Base-by-base conservation (phyloP, 345 rosid genomes). In the Salix dunnii region DNA sequence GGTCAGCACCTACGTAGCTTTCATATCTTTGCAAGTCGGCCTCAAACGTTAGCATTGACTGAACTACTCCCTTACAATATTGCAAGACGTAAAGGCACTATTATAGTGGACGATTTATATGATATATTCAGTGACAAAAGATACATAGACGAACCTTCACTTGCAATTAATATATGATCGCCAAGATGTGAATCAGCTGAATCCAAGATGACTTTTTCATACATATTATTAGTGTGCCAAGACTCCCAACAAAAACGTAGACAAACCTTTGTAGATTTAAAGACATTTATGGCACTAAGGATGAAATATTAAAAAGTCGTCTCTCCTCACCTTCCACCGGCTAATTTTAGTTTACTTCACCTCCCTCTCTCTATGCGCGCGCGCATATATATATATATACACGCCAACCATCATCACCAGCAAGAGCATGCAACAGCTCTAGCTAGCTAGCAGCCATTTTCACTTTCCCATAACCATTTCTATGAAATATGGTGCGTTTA, bases 401-500 rank as follows among this genome's bases (percentile, higher is more conserved):
- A 23, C 21, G 30, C 20, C 38, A 21, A 13, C 23, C 62, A n/a
- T 58, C 28, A n/a, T n/a, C 62, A 2, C 28, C 28, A 10, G 23
- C 62, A 23, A 58, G 62, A 58, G 3, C 62, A 3, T 10, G 62
- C 14, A 58, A 58, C 62, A 58, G 10, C 27, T n/a, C 28, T 58
- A 3, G 28, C 27, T n/a, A 53, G 12, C 60, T 21, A 53, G 61
- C 13, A 20, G 6, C 23, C 70, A 67, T 14, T 23, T 71, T 58
- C 27, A 20, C 38, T 48, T 70, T 5, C 20, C 12, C 40, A 70
- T 25, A 36, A 60, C 43, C 66, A 53, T 17, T 72, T 74, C 67
- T 77, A 61, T 49, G 35, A 67, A 75, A 82, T 74, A 8, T 3
- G 85, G 77, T 43, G 9, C 77, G 82, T 33, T 48, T 30, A 14